Evolutionary conservation across 257 asterid genomes (phyloP).

Genomic region (Vinca minor): DNA sequence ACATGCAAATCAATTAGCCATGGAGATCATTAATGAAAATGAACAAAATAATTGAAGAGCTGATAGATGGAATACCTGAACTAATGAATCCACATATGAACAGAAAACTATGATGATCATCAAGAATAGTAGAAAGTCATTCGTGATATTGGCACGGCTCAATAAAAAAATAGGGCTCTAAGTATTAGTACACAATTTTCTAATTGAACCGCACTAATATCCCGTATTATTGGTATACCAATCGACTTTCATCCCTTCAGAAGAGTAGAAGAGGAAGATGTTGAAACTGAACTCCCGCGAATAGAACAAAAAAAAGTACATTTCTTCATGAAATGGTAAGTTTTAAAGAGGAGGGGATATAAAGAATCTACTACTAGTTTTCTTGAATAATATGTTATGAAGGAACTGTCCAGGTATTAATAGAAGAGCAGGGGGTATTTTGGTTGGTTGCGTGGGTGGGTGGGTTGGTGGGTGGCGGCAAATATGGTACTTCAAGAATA

Average conservation of each 20-base stretch:
- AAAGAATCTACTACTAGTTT: neutral
- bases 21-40: neutral
- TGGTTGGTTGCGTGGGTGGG: too few relatives aligned
- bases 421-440: neutral
- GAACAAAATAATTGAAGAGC: neutral
- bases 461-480: too few relatives aligned
- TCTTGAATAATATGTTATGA: too few relatives aligned
- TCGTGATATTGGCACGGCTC: constrained; percentile 99
- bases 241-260: too few relatives aligned
- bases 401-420: constrained; percentile 9
- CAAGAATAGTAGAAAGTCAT: constrained; percentile 10
- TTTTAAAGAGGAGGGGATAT: neutral
- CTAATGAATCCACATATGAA: neutral
- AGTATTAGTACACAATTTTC: constrained; percentile 45
- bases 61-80: constrained; percentile 1
- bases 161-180: constrained; percentile 69
- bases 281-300: constrained; percentile 6
- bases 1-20: neutral
- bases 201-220: constrained; percentile 97
- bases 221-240: constrained; percentile 28
- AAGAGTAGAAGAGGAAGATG: too few relatives aligned
- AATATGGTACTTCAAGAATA: too few relatives aligned
- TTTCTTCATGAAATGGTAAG: neutral
- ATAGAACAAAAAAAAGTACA: neutral
- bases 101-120: too few relatives aligned